A percentile compares a stretch with the other conserved stretches of the same genome.
phyloP scores from a whole-genome alignment of 805 yeast species.

The Ogataea angusta region DNA sequence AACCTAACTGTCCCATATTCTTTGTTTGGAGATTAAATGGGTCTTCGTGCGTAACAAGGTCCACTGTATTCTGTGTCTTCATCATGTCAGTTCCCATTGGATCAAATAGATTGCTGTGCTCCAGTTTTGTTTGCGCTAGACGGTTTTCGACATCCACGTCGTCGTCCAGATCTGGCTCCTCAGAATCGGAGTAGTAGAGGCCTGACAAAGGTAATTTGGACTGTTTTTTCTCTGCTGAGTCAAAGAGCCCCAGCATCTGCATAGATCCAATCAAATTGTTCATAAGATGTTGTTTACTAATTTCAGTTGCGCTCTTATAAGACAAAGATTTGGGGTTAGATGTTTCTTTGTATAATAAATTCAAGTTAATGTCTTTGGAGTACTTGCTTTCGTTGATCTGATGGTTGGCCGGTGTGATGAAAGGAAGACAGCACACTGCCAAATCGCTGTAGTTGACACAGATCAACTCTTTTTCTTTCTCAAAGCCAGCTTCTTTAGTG shows the following conservation, averaged over 20 bases:
- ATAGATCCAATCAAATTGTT: constrained; percentile 10
- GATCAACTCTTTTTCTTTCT: constrained; percentile 1
- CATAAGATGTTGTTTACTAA: constrained; percentile 12
- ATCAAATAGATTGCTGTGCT: constrained; percentile 9
- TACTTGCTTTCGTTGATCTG: constrained; percentile 11
- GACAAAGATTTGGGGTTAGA: background rate
- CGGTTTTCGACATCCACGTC: constrained; percentile 13
- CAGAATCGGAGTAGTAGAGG: constrained; percentile 11
- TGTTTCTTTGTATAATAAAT: constrained; percentile 13
- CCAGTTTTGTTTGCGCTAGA: constrained; percentile 7
- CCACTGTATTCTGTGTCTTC: constrained; percentile 8
- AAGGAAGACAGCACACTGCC: constrained; percentile 25
- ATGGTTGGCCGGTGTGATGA: constrained; percentile 18
- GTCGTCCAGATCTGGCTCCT: constrained; percentile 9
- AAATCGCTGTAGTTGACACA: constrained; percentile 13
- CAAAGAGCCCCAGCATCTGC: constrained; percentile 12
- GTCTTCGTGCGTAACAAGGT: constrained; percentile 5
- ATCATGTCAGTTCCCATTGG: constrained; percentile 2
- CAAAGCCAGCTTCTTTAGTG: background rate
- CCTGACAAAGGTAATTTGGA: constrained; percentile 4
- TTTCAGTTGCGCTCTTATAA: constrained; percentile 8
- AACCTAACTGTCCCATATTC: constrained; percentile 6
- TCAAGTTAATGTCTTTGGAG: constrained; percentile 7
- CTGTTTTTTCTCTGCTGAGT: background rate
- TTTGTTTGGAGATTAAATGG: constrained; percentile 2